Conservation (phyloP, 257 asterid genomes). For the Lantana camara region DNA sequence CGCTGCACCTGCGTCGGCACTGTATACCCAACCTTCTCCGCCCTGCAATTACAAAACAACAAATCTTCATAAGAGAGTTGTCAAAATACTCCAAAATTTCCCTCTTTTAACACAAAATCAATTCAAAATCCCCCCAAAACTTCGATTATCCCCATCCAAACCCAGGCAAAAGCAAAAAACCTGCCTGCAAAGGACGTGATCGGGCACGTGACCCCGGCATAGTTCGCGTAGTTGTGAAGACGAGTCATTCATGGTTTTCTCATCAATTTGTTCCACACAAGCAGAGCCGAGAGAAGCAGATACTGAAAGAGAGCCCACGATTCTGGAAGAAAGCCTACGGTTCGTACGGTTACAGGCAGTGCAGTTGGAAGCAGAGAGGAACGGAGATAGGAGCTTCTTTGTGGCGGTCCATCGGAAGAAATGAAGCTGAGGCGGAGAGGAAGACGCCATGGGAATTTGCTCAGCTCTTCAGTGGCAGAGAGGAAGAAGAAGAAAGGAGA, state of each 20-base stretch:
- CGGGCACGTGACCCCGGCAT: conserved; percentile 78
- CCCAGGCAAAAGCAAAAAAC: conserved; percentile 24
- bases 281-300: conserved; percentile 49
- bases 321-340: conserved; percentile 28
- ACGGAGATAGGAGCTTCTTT: conserved; percentile 1
- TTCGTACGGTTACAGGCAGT: conserved; percentile 14
- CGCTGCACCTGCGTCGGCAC: conserved; percentile 74
- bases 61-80: neutral
- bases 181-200: conserved; percentile 74
- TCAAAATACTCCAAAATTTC: neutral
- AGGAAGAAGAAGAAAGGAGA: neutral
- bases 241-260: conserved; percentile 22
- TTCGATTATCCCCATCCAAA: neutral
- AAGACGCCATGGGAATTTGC: conserved; percentile 50
- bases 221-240: conserved; percentile 53
- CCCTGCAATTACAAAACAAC: conserved; percentile 50
- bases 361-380: neutral
- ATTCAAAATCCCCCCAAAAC: conserved; percentile 11
- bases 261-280: conserved; percentile 24
- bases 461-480: neutral
- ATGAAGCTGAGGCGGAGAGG: conserved; percentile 41
- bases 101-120: neutral
- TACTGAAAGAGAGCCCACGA: conserved; percentile 27
- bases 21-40: conserved; percentile 79
- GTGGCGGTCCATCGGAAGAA: conserved; percentile 40